Evolutionary conservation across 2,329 filamentous ascomycete species (phyloP).

Genomic region (Blastomyces silverae): DNA sequence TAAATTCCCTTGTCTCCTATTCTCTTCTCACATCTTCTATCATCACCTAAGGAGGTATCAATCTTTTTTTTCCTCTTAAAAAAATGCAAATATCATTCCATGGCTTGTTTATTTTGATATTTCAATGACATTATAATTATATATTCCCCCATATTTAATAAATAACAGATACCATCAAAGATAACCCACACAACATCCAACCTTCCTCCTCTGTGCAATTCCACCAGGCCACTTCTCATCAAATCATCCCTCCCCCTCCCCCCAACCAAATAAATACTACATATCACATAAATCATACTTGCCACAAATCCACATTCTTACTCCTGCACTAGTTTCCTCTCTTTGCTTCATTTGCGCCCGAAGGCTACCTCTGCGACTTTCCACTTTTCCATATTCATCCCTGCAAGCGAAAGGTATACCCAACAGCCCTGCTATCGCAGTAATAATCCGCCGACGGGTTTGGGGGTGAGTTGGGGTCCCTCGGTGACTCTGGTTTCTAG

Average conservation of each 20-base stretch:
- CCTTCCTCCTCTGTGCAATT: neutral
- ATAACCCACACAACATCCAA: neutral
- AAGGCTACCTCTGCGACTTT: neutral
- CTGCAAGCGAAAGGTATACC: neutral
- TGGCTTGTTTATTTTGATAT: neutral
- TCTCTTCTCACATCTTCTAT: neutral
- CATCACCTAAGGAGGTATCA: neutral
- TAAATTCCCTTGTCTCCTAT: neutral
- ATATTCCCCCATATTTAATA: too few species aligned
- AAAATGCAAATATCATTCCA: neutral
- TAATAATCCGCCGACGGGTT: conserved; percentile 1
- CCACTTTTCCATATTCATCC: neutral
- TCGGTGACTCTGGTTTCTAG: neutral
- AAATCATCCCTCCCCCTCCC: neutral
- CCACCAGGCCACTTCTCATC: neutral
- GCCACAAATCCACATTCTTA: neutral
- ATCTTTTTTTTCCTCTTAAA: neutral
- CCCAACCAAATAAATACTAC: neutral
- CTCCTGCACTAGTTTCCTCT: neutral
- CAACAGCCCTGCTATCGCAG: conserved; percentile 10
- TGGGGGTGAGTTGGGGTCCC: neutral
- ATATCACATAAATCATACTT: neutral
- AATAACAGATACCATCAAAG: neutral
- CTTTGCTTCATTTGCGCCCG: neutral
- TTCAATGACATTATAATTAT: neutral